Evolutionary conservation across 768 basidiomycete species (phyloP), one percentile per base, ranked within the genome.

Genomic region (Crassisporium funariophilum): DNA sequence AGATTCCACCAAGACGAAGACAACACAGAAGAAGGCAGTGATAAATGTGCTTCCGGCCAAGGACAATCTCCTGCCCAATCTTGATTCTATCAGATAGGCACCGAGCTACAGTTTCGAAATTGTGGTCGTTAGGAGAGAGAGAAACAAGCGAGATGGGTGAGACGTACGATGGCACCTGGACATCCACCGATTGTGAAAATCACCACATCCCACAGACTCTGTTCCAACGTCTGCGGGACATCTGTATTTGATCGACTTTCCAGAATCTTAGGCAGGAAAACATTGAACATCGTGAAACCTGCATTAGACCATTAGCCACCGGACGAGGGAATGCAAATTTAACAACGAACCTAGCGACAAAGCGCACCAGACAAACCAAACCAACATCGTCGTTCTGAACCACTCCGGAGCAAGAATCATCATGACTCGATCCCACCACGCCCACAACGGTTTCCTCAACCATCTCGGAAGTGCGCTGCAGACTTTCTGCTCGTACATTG

Each of bases 201-300:
- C 23, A 88, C 81, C n/a, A 92, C 85, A 57, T 94, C 91, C 84
- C 88, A 88, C 27, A 95, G 56, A 35, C 81, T 86, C 46, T 77
- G 79, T 55, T 79, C 76, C 12, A 85, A 62, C 1, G 77, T 72
- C 57, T 79, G 78, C 1, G 73, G 35, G 9, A 31, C 45, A n/a
- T 40, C 53, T 4, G 53, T 21, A 9, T 52, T 54, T 9, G 68
- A 44, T 15, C 80, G 71, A 20, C 78, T 77, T 68, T 95, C 93
- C 27, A 95, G 68, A 9, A 94, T 70, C 59, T 91, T 95, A 0
- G 93, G 93, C 15, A 94, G 76, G 60, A 82, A 95, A 20, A 93
- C 90, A 60, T 95, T 95, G 67, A 95, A 95, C 84, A 95, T 92
- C 2, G 90, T 93, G 58, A 84, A 92, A 0, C 82, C 88, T 89